Conservation (phyloP, 2,329 filamentous ascomycete species). For the Mycogone perniciosa region DNA sequence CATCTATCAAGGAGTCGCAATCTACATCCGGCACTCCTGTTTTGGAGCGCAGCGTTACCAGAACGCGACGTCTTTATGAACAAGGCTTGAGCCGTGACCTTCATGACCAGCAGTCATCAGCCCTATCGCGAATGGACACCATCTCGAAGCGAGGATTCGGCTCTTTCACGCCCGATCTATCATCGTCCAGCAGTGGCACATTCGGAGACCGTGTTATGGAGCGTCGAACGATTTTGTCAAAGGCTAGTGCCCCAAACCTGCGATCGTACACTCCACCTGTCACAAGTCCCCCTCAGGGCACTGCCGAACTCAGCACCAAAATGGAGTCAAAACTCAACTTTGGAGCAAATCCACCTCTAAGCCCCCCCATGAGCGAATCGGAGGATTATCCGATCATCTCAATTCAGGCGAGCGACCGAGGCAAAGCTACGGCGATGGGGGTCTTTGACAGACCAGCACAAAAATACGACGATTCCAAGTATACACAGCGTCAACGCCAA, state of each 20-base stretch:
- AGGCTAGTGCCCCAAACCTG: conserved; percentile 64
- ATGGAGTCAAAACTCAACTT: conserved; percentile 27
- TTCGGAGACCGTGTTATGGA: conserved; percentile 43
- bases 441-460: conserved; percentile 63
- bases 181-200: conserved; percentile 39
- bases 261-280: conserved; percentile 48
- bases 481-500: conserved; percentile 72
- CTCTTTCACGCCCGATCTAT: conserved; percentile 45
- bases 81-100: conserved; percentile 73
- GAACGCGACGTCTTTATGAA: conserved; percentile 73
- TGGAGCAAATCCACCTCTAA: conserved; percentile 34
- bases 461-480: conserved; percentile 79
- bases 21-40: conserved; percentile 33
- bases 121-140: conserved; percentile 73
- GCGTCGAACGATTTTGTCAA: conserved; percentile 40
- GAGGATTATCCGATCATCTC: conserved; percentile 60
- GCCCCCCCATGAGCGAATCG: conserved; percentile 59
- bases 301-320: conserved; percentile 31
- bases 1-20: conserved; percentile 47
- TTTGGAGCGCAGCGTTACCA: conserved; percentile 60
- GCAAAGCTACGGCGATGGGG: conserved; percentile 68
- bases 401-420: conserved; percentile 68
- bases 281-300: conserved; percentile 33
- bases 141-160: conserved; percentile 54
- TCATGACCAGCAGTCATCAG: conserved; percentile 72